Evolutionary conservation across 257 asterid genomes (phyloP).

Genomic region (Nicotiana tomentosiformis): DNA sequence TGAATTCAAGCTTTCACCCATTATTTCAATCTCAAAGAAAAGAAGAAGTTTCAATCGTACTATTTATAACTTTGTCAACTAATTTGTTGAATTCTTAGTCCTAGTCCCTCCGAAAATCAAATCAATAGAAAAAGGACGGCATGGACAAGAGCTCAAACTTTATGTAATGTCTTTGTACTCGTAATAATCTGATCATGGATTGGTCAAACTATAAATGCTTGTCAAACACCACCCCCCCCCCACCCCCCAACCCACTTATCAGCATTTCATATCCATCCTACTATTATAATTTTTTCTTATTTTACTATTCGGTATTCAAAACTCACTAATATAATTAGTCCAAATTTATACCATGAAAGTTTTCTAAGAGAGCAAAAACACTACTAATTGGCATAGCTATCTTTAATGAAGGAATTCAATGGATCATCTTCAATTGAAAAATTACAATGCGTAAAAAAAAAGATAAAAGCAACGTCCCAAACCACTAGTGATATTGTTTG

Average conservation of each 20-base stretch:
- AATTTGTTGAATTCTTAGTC: not conserved
- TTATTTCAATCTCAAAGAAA: slow-evolving; percentile 7
- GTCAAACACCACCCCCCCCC: not conserved
- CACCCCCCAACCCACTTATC: not conserved
- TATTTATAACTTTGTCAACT: not conserved
- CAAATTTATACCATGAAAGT: too few relatives aligned
- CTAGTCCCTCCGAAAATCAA: not conserved
- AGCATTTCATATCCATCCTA: not conserved
- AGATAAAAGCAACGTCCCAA: too few relatives aligned
- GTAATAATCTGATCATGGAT: not conserved
- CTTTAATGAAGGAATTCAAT: too few relatives aligned
- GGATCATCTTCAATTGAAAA: too few relatives aligned
- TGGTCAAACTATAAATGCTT: not conserved
- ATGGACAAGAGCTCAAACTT: not conserved
- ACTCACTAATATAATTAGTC: too few relatives aligned
- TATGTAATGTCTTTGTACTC: not conserved
- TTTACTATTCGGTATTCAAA: too few relatives aligned
- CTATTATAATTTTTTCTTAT: too few relatives aligned
- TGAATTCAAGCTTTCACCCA: slow-evolving; percentile 14
- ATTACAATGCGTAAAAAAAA: too few relatives aligned
- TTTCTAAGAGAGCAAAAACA: too few relatives aligned
- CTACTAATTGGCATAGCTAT: too few relatives aligned
- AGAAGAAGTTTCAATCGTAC: not conserved
- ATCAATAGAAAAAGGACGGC: not conserved
- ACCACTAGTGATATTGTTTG: too few relatives aligned